Evolutionary conservation across 2,329 filamentous ascomycete genomes (phyloP), one percentile per base, ranked within the genome.

Genomic region (Drechslerella dactyloides): DNA sequence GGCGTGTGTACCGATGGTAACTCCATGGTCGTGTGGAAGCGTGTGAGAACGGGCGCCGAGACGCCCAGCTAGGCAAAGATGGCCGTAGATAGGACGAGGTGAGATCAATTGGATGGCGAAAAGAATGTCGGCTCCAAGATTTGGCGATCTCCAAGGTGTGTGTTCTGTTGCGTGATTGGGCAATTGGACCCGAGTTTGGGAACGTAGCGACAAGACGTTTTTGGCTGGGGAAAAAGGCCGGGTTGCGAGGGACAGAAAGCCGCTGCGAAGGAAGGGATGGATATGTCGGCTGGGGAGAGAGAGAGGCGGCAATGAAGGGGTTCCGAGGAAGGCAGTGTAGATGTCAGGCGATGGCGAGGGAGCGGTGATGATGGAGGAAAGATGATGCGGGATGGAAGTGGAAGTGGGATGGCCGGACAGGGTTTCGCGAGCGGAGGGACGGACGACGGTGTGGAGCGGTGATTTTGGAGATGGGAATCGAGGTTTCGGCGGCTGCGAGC

Each of bases 1-100:
- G 55, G 15, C 21, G 11, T n/a, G 33, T 50, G 21, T 65, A 72
- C 68, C 23, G 68, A 72, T 40, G 68, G 68, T 53, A 72, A 50
- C 52, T 72, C 60, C 60, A 72, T 70, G 30, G 27, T 64, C 15
- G 30, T 13, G n/a, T 48, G 42, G 15, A 51, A 33, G 37, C 50
- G 6, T 33, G 27, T 33, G 27, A 33, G 23, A 50, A 51, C 23
- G 52, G 60, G 68, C 68, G 68, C 37, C 56, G 60, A 27, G 64
- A 65, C 68, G 68, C 68, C 68, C 68, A 61, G 56, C 23, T 13
- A 57, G 24, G 15, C 24, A 19, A 15, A 30, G 51, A 61, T 62
- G 37, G 8, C 30, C 35, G 51, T 23, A 33, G 50, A 55, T 59
- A 27, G 17, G 23, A 23, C 33, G 44, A 59, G 17, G 44, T 24